Conservation (phyloP, 164 flowering plant genomes). For the Umbilicus rupestris region DNA sequence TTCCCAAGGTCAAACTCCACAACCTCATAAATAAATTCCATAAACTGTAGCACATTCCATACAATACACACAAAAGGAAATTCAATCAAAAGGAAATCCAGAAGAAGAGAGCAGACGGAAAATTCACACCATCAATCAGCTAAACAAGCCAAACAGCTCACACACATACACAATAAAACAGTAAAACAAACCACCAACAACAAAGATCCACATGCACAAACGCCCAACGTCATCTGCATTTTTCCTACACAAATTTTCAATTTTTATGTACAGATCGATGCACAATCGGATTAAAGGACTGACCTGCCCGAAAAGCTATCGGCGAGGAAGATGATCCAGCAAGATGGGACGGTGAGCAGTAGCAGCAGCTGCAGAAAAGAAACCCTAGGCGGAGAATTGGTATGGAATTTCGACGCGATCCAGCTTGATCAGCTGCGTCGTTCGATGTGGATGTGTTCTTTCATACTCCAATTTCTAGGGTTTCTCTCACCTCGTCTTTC, state of each 20-base stretch:
- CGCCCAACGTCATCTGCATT: too few relatives aligned
- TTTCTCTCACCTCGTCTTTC: too few relatives aligned
- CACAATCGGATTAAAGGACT: not conserved
- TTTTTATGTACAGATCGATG: not conserved
- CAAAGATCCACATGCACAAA: not conserved
- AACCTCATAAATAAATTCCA: too few relatives aligned
- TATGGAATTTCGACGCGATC: too few relatives aligned
- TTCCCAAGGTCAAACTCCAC: too few relatives aligned
- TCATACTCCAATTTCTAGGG: too few relatives aligned
- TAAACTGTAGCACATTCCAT: not conserved
- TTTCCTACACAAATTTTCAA: not conserved
- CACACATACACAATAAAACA: not conserved
- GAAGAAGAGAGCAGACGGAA: too few relatives aligned
- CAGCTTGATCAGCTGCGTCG: too few relatives aligned
- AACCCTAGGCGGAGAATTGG: too few relatives aligned
- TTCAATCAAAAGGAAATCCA: not conserved
- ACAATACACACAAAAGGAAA: not conserved
- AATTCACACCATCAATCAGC: not conserved
- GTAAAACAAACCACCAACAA: not conserved
- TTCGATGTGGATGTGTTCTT: too few relatives aligned
- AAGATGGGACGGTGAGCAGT: not conserved
- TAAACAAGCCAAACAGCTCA: not conserved
- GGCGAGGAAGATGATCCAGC: not conserved
- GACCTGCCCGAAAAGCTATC: not conserved
- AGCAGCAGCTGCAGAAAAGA: not conserved